Conservation (phyloP, 2,329 filamentous ascomycete species). For the Phialemonium atrogriseum region DNA sequence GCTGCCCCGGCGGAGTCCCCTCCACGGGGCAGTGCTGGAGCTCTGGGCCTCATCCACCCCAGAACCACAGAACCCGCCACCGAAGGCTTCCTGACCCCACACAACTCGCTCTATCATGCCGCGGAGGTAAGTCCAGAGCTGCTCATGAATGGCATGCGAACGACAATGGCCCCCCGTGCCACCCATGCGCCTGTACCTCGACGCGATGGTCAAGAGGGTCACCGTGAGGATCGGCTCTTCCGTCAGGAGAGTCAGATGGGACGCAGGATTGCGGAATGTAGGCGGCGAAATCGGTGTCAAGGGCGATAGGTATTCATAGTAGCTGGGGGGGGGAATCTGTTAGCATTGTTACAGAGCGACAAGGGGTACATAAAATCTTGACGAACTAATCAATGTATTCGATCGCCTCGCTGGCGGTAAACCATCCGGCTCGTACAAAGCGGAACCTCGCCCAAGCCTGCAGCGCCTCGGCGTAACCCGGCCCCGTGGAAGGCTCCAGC, state of each 20-base stretch:
- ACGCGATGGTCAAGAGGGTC: conserved; percentile 84
- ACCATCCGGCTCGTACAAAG: conserved; percentile 95
- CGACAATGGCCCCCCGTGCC: conserved; percentile 76
- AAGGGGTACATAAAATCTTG: conserved; percentile 1
- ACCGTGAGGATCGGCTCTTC: conserved; percentile 92
- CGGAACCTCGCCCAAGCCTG: conserved; percentile 86
- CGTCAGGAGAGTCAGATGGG: conserved; percentile 70
- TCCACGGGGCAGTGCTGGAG: conserved; percentile 61
- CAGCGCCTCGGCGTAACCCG: conserved; percentile 61
- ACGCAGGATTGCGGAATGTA: conserved; percentile 75
- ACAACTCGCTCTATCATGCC: conserved; percentile 93
- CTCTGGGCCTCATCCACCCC: conserved; percentile 54
- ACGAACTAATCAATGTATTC: conserved; percentile 85
- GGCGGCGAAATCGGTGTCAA: conserved; percentile 90
- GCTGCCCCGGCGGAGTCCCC: conserved; percentile 66
- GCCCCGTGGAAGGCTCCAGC: conserved; percentile 35
- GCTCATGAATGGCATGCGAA: conserved; percentile 86
- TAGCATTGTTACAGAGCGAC: conserved; percentile 1
- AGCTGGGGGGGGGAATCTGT: conserved; percentile 41
- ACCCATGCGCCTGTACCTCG: conserved; percentile 72
- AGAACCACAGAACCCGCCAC: conserved; percentile 74
- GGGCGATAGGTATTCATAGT: conserved; percentile 84
- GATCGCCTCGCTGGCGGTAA: conserved; percentile 87
- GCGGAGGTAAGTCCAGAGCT: conserved; percentile 87
- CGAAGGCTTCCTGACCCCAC: conserved; percentile 94